phyloP scores from a whole-genome alignment of 2,329 filamentous ascomycete species.

The Fusarium transvaalense region DNA sequence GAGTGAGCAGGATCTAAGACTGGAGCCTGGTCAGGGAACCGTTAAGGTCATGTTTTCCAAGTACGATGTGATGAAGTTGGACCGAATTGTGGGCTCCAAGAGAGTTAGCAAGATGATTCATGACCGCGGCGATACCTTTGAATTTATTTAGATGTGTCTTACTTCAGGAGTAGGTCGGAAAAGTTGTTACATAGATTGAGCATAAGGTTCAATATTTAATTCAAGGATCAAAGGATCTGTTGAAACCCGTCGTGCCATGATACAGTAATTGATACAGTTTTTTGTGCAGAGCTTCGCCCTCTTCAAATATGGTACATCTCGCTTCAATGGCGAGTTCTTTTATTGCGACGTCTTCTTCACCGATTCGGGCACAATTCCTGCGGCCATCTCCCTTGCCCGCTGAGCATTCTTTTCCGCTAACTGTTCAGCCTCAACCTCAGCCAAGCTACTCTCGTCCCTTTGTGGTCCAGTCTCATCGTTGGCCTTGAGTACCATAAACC shows the following conservation, averaged over 20 bases:
- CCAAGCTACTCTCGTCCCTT: constrained; percentile 33
- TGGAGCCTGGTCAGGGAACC: constrained; percentile 70
- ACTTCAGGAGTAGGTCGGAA: constrained; percentile 18
- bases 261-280: constrained; percentile 49
- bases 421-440: constrained; percentile 30
- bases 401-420: constrained; percentile 49
- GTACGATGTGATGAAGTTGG: constrained; percentile 90
- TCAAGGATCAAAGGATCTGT: constrained; percentile 17
- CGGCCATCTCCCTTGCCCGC: constrained; percentile 52
- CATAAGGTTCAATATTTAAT: constrained; percentile 3
- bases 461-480: constrained; percentile 10
- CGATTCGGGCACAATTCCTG: constrained; percentile 48
- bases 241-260: constrained; percentile 36
- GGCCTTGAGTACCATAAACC: constrained; percentile 51
- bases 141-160: constrained; percentile 76
- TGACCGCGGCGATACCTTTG: constrained; percentile 91
- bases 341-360: constrained; percentile 42
- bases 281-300: constrained; percentile 48
- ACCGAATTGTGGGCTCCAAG: constrained; percentile 86
- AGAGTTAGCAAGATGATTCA: constrained; percentile 86
- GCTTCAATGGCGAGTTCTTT: constrained; percentile 37
- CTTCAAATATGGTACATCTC: constrained; percentile 42
- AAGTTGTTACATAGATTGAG: constrained; percentile 7
- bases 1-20: constrained; percentile 68
- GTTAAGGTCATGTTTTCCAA: constrained; percentile 80